Conservation (phyloP, 106 monocot genomes). For the Dendrobium nobile region DNA sequence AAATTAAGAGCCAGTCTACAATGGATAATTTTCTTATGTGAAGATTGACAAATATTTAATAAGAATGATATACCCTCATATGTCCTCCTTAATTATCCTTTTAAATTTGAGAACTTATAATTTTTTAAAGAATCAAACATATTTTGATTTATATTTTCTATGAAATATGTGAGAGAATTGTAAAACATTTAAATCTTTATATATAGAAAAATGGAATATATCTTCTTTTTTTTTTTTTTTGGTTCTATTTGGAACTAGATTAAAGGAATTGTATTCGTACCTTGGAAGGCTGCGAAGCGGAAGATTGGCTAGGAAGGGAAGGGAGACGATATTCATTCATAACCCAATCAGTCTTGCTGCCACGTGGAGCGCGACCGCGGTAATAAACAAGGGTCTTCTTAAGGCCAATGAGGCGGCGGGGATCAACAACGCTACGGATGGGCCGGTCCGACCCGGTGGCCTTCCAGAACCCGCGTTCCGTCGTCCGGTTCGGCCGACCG, state of each 20-base stretch:
- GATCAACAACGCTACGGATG: slow-evolving; percentile 45
- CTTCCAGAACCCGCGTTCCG: slow-evolving; percentile 86
- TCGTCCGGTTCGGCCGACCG: slow-evolving; percentile 70
- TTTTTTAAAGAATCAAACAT: no score
- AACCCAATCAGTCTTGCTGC: slow-evolving; percentile 79
- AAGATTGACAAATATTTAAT: no score
- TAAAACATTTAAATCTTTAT: not conserved
- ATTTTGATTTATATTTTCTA: no score
- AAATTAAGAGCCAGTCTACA: not conserved
- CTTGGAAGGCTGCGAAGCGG: not conserved
- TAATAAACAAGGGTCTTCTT: slow-evolving; percentile 94
- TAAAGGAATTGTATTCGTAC: not conserved
- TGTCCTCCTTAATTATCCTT: no score
- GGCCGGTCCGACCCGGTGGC: slow-evolving; percentile 81
- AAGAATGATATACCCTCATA: no score
- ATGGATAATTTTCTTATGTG: no score
- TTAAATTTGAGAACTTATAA: no score
- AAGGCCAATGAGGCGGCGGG: slow-evolving; percentile 58
- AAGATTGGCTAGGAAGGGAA: not conserved
- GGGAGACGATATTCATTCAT: slow-evolving; percentile 94
- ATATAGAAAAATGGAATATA: not conserved
- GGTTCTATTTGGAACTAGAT: no score
- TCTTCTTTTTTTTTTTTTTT: not conserved
- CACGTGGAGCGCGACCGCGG: slow-evolving; percentile 59
- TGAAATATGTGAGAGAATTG: not conserved